A percentile compares a stretch with the other conserved stretches of the same genome.
phyloP scores from a whole-genome alignment of 768 basidiomycete species.

The Suillus plorans region DNA sequence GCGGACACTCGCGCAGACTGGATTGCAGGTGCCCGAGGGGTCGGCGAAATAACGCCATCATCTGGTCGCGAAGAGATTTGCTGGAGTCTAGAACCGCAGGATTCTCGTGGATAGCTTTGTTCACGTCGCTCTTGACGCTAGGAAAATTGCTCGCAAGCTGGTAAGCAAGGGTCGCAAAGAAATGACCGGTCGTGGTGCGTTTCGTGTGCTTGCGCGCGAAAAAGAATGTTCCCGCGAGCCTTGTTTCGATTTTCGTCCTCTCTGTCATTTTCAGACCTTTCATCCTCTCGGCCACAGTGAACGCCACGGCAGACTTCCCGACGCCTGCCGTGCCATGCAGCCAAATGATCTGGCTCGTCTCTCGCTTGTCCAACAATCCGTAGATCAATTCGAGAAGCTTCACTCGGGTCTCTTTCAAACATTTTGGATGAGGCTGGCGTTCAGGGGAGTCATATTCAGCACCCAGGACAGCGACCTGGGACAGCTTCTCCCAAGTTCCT shows the following conservation, averaged over 20 bases:
- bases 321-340: neutral
- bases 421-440: neutral
- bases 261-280: neutral
- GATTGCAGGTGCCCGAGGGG: neutral
- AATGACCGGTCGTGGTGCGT: neutral
- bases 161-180: neutral
- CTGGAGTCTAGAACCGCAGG: neutral
- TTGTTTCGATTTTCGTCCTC: neutral
- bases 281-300: neutral
- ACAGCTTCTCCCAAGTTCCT: slow-evolving; percentile 1
- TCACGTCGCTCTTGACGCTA: neutral
- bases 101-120: neutral
- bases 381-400: neutral
- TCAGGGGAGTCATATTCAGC: neutral
- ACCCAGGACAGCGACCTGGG: neutral
- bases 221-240: neutral
- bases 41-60: neutral
- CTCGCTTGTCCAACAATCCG: neutral
- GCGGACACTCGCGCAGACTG: neutral
- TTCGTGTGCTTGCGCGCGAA: neutral
- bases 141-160: neutral
- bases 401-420: neutral
- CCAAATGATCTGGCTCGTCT: neutral
- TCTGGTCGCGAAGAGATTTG: neutral
- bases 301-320: neutral